Evolutionary conservation across 495 filamentous ascomycete genomes (phyloP), one percentile per base, ranked within the genome.

Genomic region (Aspergillus avenaceus): DNA sequence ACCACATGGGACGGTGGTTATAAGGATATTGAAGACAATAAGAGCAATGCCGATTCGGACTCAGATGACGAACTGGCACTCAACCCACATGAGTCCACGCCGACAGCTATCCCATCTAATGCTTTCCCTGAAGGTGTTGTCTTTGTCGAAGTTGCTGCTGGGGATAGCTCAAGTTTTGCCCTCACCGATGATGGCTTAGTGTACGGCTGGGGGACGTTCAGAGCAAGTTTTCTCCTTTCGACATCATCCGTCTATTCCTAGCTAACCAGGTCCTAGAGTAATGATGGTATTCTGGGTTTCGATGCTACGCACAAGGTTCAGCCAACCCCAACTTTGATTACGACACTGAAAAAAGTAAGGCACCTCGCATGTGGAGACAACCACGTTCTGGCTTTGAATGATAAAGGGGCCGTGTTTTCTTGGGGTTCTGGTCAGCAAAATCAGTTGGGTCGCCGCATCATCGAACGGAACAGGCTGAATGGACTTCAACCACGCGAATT

Each of bases 171-270:
- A 28, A 80, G 78, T 27, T 84, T 87, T 62, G 84, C 77, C 32
- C 63, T 88, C 16, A 88, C 84, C 11, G 77, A 85, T 45, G 77
- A 83, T 44, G 84, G 84, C 28, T 63, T 66, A 16, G 82, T 88
- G 23, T 87, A 82, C 59, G 84, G 84, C 24, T 88, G 84, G 84
- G 84, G 84, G 50, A 83, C 80, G n/a, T 88, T 87, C 66, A 66
- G 78, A 41, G 82, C 84, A 71, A 69, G 80, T 53, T 12, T 26
- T 36, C 42, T 47, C 18, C 8, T 32, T 45, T 14, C 28, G 22
- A n/a, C 24, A 28, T 2, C n/a, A n/a, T n/a, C n/a, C n/a, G n/a
- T n/a, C n/a, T n/a, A n/a, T n/a, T n/a, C n/a, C n/a, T 14, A 49
- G 24, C 59, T 68, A 60, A 71, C 49, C 32, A 13, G 1, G 12